A percentile compares a stretch with the other conserved stretches of the same genome.
phyloP scores from a whole-genome alignment of 495 filamentous ascomycete genomes.

The Neohortaea acidophila region DNA sequence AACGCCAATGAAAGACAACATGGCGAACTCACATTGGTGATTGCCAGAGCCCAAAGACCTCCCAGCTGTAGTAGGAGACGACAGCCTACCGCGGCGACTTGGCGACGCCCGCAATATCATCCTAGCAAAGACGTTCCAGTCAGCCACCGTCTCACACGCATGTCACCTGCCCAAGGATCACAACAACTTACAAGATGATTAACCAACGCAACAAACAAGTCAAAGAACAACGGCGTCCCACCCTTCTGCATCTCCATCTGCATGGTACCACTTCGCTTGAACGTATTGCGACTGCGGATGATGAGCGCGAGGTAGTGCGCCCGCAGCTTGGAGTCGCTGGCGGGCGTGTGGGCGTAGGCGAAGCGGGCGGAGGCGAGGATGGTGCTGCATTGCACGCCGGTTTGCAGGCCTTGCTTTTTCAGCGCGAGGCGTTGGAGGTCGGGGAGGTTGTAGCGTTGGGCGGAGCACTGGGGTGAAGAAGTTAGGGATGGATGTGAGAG shows the following conservation, averaged over 20 bases:
- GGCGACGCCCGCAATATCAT: constrained; percentile 13
- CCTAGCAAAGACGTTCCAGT: constrained; percentile 3
- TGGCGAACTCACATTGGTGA: too few species aligned
- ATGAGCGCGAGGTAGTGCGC: constrained; percentile 89
- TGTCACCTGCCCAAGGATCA: not conserved
- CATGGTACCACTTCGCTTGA: constrained; percentile 93
- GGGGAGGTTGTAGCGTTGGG: constrained; percentile 63
- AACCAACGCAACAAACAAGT: constrained; percentile 82
- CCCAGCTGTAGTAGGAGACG: not conserved
- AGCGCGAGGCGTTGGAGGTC: constrained; percentile 71
- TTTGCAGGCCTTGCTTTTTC: constrained; percentile 68
- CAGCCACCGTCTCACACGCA: not conserved
- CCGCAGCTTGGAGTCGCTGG: constrained; percentile 71
- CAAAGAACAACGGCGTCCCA: constrained; percentile 68
- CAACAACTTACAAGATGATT: constrained; percentile 52
- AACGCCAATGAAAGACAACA: too few species aligned
- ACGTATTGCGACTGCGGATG: constrained; percentile 66
- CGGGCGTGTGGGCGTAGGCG: constrained; percentile 77
- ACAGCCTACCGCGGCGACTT: constrained; percentile 10
- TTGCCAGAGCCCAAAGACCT: too few species aligned
- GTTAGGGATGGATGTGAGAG: not conserved
- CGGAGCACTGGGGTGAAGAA: constrained; percentile 41
- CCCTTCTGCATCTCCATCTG: constrained; percentile 85
- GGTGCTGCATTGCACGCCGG: constrained; percentile 66
- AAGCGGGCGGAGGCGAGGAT: constrained; percentile 72